A percentile compares a stretch with the other conserved stretches of the same genome.
Evolutionary conservation across 1,139 yeast genomes (phyloP).

Genomic region (Yamadazyma membranifaciens): DNA sequence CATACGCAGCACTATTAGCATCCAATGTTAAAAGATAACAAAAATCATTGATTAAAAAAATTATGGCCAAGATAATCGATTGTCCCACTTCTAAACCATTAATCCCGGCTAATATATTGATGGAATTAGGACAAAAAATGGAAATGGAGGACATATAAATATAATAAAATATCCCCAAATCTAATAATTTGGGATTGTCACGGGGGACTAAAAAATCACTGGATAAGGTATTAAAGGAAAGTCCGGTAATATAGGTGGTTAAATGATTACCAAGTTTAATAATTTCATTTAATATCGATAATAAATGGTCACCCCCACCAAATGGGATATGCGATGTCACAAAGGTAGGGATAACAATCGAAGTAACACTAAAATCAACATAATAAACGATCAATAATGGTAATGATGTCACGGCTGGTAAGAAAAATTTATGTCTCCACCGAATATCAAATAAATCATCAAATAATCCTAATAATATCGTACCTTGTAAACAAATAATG

Average conservation of each 20-base stretch:
- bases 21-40: conserved; percentile 54
- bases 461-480: conserved; percentile 81
- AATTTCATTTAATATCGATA: conserved; percentile 21
- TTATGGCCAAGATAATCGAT: conserved; percentile 70
- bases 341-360: conserved; percentile 80
- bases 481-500: conserved; percentile 76
- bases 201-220: conserved; percentile 31
- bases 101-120: conserved; percentile 92
- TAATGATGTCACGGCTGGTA: conserved; percentile 92
- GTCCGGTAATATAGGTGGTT: conserved; percentile 35
- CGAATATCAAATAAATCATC: conserved; percentile 94
- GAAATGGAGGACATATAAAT: conserved; percentile 87
- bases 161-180: conserved; percentile 79
- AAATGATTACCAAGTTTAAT: conserved; percentile 33
- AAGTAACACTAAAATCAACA: conserved; percentile 91
- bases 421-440: conserved; percentile 95
- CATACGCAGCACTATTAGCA: conserved; percentile 60
- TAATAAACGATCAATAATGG: conserved; percentile 90
- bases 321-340: conserved; percentile 35
- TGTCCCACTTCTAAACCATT: conserved; percentile 98
- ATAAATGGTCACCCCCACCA: conserved; percentile 23
- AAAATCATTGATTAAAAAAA: conserved; percentile 72
- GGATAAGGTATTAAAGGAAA: conserved; percentile 37
- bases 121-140: conserved; percentile 95
- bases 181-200: conserved; percentile 50